A percentile compares a stretch with the other conserved stretches of the same genome.
Evolutionary conservation across 2,329 filamentous ascomycete genomes (phyloP).

Genomic region (Rhynchosporium secalis): DNA sequence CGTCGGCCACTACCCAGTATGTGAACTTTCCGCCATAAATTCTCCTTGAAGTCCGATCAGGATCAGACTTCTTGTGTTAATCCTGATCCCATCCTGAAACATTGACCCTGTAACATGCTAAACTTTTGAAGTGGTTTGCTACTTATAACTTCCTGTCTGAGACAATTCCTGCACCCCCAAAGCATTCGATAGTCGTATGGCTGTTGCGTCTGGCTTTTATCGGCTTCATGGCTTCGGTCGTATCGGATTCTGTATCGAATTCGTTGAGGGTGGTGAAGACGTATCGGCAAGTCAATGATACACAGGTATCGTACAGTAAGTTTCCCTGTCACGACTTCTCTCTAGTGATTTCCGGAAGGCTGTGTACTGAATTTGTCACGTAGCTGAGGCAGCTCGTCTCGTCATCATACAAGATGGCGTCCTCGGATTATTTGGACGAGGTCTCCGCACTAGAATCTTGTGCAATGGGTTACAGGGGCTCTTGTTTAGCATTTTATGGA

Average conservation of each 20-base stretch:
- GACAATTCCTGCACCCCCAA: conserved; percentile 44
- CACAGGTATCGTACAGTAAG: conserved; percentile 48
- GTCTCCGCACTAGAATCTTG: conserved; percentile 50
- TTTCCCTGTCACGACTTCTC: not conserved
- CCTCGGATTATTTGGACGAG: conserved; percentile 46
- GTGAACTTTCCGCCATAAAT: too few relatives aligned
- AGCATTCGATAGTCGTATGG: conserved; percentile 45
- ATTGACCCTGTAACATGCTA: too few relatives aligned
- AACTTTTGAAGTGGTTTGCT: conserved; percentile 44
- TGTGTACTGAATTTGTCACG: not conserved
- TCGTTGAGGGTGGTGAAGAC: conserved; percentile 51
- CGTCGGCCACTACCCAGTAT: conserved; percentile 48
- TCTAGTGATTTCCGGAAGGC: not conserved
- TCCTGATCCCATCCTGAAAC: too few relatives aligned
- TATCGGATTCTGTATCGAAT: conserved; percentile 50
- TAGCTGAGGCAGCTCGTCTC: conserved; percentile 46
- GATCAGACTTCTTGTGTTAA: too few relatives aligned
- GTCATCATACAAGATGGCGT: conserved; percentile 47
- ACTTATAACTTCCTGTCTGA: conserved; percentile 49
- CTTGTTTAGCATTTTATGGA: conserved; percentile 51
- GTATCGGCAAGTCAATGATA: conserved; percentile 52
- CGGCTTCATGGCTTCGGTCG: conserved; percentile 47
- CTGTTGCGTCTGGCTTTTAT: conserved; percentile 47
- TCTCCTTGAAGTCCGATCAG: too few relatives aligned
- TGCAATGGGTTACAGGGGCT: conserved; percentile 50